These are phyloP conservation scores for Ustilago esculenta DNA, from an alignment of 1,284 basidiomycete species.

Conservation along the genomic window DNA sequence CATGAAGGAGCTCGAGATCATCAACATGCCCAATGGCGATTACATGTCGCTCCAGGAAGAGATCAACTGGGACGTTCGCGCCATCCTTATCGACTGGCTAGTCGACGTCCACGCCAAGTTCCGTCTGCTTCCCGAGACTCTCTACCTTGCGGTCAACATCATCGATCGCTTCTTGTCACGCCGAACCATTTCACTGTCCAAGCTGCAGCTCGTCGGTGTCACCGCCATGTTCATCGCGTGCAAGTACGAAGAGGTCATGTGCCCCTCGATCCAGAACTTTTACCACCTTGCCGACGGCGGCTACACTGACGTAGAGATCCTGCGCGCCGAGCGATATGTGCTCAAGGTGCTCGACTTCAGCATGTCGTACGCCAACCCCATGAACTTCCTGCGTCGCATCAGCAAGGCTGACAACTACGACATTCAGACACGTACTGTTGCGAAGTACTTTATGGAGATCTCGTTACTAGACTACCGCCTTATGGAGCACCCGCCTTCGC, in stretches of 20 bases:
- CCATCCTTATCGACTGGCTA: constrained; percentile 94
- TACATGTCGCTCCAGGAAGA: constrained; percentile 64
- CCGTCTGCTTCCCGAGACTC: constrained; percentile 90
- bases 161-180: constrained; percentile 95
- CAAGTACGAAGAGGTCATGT: constrained; percentile 95
- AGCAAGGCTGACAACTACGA: constrained; percentile 71
- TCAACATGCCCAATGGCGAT: constrained; percentile 63
- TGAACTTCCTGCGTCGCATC: constrained; percentile 84
- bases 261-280: constrained; percentile 88
- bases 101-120: constrained; percentile 95
- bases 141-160: constrained; percentile 93
- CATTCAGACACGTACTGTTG: constrained; percentile 86
- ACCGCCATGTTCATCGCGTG: constrained; percentile 92
- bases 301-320: constrained; percentile 64
- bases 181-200: constrained; percentile 87
- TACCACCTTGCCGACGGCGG: constrained; percentile 69
- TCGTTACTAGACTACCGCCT: constrained; percentile 86
- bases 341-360: constrained; percentile 92
- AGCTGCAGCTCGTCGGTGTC: constrained; percentile 93
- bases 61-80: constrained; percentile 71
- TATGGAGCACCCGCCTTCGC: constrained; percentile 81
- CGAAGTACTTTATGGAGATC: constrained; percentile 84
- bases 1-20: constrained; percentile 77
- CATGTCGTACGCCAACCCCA: constrained; percentile 89
- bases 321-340: constrained; percentile 85